These are phyloP conservation scores for Cnidoscolus chayamansa DNA, from an alignment of 441 rosid species.

Conservation along the genomic window DNA sequence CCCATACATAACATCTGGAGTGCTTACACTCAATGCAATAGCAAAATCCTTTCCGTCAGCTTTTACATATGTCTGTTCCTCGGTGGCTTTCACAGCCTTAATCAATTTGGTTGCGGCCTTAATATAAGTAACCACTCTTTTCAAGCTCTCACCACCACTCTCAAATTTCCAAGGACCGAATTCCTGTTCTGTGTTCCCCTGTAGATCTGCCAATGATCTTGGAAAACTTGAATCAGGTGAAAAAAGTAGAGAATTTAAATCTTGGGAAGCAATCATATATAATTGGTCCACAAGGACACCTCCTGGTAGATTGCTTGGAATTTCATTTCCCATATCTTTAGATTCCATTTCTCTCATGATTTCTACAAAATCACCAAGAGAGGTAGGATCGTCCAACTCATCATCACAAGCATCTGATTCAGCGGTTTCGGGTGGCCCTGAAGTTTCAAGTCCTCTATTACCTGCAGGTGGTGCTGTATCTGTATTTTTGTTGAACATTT, in stretches of 20 bases:
- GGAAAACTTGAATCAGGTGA: conserved; percentile 67
- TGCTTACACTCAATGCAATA: conserved; percentile 57
- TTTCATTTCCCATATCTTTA: conserved; percentile 57
- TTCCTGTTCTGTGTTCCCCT: conserved; percentile 79
- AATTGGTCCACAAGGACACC: conserved; percentile 77
- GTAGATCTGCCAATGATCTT: conserved; percentile 53
- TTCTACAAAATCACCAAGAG: conserved; percentile 58
- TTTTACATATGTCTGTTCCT: conserved; percentile 77
- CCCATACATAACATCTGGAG: conserved; percentile 90
- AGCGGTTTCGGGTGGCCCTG: conserved; percentile 45
- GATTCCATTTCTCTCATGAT: conserved; percentile 58
- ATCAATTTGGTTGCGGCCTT: conserved; percentile 78
- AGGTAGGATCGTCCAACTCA: conserved; percentile 46
- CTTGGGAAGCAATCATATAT: conserved; percentile 55
- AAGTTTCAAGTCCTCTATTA: conserved; percentile 39
- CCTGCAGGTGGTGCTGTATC: conserved; percentile 37
- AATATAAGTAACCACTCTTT: conserved; percentile 61
- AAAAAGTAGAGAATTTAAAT: conserved; percentile 63
- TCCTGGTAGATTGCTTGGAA: conserved; percentile 71
- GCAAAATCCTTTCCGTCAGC: conserved; percentile 73
- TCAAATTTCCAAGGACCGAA: conserved; percentile 77
- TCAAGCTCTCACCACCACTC: conserved; percentile 51
- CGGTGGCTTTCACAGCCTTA: conserved; percentile 78
- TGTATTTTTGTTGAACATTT: conserved; percentile 65
- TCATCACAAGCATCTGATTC: conserved; percentile 38